These are phyloP conservation scores for Schizochytrium sp. DNA, from an alignment of 108 stramenopile species.

Conservation along the genomic window DNA sequence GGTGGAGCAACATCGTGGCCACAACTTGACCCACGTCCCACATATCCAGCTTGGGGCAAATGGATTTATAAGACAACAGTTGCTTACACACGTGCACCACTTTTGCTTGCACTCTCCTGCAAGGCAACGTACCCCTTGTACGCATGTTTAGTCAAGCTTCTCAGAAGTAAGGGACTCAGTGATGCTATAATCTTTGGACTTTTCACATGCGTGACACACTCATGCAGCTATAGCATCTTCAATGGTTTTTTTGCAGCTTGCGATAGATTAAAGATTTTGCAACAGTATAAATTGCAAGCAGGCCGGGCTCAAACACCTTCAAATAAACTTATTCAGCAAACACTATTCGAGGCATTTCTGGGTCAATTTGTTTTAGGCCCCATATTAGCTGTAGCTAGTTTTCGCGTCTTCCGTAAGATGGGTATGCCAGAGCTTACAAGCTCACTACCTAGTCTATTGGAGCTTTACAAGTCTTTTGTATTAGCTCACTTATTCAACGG, in stretches of 20 bases:
- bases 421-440: constrained; percentile 10
- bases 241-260: not conserved
- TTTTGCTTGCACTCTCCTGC: not conserved
- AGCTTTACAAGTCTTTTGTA: constrained; percentile 43
- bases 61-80: not conserved
- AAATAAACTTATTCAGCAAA: not conserved
- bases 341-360: not conserved
- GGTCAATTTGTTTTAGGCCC: constrained; percentile 2
- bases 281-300: not conserved
- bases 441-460: not conserved
- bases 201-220: not conserved
- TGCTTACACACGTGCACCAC: not conserved
- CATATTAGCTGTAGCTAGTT: not conserved
- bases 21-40: not conserved
- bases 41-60: not conserved
- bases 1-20: not conserved
- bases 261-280: not conserved
- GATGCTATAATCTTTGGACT: not conserved
- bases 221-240: not conserved
- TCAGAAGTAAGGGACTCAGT: not conserved
- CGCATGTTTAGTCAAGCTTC: not conserved
- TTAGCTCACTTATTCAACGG: constrained; percentile 66
- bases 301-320: not conserved
- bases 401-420: not conserved
- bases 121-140: constrained; percentile 7